Percentiles rank a stretch among this genome's conserved stretches.
Evolutionary conservation across 2,329 filamentous ascomycete species (phyloP).

Genomic region (Phaeophleospora eucalypticola): DNA sequence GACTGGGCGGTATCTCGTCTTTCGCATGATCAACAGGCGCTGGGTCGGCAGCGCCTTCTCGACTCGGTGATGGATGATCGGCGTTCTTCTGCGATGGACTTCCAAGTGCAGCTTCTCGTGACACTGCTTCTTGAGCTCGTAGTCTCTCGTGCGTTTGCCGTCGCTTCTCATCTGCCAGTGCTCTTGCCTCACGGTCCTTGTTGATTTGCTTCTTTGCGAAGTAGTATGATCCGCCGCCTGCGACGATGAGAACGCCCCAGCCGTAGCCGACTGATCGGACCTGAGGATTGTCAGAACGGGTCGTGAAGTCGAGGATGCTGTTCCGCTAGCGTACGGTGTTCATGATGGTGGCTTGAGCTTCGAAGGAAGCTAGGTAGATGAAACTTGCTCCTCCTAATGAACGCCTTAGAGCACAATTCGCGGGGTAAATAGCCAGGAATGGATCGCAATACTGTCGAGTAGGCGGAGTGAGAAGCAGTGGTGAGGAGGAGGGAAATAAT

Average conservation of each 20-base stretch:
- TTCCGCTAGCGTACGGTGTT: slow-evolving; percentile 20
- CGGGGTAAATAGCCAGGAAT: too few species aligned
- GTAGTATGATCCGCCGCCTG: slow-evolving; percentile 87
- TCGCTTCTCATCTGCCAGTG: slow-evolving; percentile 62
- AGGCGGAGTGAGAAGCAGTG: neutral
- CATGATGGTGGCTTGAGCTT: slow-evolving; percentile 7
- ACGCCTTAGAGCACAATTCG: too few species aligned
- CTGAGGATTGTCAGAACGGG: slow-evolving; percentile 5
- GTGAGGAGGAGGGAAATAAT: neutral
- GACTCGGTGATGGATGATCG: slow-evolving; percentile 21
- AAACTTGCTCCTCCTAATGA: too few species aligned
- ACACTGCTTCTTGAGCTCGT: slow-evolving; percentile 22
- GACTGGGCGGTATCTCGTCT: slow-evolving; percentile 71
- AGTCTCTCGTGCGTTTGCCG: slow-evolving; percentile 24
- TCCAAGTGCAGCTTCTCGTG: slow-evolving; percentile 11
- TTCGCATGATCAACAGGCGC: slow-evolving; percentile 81
- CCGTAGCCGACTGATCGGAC: slow-evolving; percentile 59
- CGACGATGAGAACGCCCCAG: slow-evolving; percentile 83
- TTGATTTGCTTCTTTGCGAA: slow-evolving; percentile 96
- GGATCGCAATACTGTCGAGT: neutral
- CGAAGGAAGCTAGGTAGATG: neutral
- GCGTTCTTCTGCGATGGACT: slow-evolving; percentile 20
- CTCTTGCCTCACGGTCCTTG: slow-evolving; percentile 71
- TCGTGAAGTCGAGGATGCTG: neutral
- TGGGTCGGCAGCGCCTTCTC: slow-evolving; percentile 54